phyloP scores from a whole-genome alignment of 331 rosid species.

The Pyrus hybrid region DNA sequence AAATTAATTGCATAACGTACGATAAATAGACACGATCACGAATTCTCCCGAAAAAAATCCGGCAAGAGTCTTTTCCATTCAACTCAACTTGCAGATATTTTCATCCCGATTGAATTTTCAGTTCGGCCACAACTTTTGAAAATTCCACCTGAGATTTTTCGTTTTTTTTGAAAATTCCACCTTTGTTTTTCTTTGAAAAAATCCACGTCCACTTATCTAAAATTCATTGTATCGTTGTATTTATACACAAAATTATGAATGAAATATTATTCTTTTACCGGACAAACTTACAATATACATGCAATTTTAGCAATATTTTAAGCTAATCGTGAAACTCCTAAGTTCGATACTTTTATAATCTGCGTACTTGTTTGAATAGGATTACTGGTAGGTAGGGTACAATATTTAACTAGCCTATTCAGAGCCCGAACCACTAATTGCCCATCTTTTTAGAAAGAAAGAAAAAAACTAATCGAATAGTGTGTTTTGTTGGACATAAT shows the following conservation, averaged over 20 bases:
- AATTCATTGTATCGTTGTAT: not conserved
- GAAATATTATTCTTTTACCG: too few relatives aligned
- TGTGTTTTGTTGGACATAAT: too few relatives aligned
- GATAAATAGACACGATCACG: rapidly evolving
- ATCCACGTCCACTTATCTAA: not conserved
- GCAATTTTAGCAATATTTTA: too few relatives aligned
- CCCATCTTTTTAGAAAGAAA: too few relatives aligned
- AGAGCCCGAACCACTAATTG: rapidly evolving
- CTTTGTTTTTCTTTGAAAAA: not conserved
- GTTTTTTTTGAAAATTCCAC: not conserved
- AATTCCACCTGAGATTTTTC: not conserved
- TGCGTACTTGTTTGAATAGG: too few relatives aligned
- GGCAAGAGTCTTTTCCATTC: not conserved
- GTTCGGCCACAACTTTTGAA: not conserved
- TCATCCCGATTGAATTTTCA: too few relatives aligned
- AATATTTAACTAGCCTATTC: too few relatives aligned
- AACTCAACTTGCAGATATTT: not conserved
- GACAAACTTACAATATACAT: too few relatives aligned
- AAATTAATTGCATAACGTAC: too few relatives aligned
- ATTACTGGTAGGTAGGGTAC: rapidly evolving
- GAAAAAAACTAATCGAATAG: too few relatives aligned
- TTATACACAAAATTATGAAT: not conserved
- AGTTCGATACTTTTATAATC: too few relatives aligned
- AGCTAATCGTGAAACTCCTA: too few relatives aligned
- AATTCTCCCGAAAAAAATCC: rapidly evolving